Evolutionary conservation across 2,329 filamentous ascomycete species (phyloP).

Genomic region (Epichloe sp.): DNA sequence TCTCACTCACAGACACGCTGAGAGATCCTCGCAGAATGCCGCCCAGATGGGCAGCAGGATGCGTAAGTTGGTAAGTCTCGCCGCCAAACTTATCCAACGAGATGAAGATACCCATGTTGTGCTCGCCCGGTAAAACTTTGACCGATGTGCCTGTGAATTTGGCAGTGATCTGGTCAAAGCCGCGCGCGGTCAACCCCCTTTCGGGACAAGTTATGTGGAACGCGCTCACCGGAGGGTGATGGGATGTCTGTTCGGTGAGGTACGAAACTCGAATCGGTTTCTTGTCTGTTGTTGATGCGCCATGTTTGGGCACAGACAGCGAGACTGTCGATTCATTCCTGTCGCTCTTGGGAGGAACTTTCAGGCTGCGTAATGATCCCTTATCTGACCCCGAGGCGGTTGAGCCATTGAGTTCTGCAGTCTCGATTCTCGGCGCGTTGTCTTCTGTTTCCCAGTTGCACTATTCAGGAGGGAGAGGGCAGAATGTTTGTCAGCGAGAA

Average conservation of each 20-base stretch:
- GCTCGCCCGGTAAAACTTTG: constrained; percentile 79
- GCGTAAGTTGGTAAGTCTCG: constrained; percentile 89
- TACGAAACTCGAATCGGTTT: constrained; percentile 72
- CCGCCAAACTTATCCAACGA: constrained; percentile 65
- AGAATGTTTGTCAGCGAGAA: constrained; percentile 1
- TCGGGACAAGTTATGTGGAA: constrained; percentile 90
- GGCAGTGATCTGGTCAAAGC: constrained; percentile 91
- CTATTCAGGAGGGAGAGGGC: constrained; percentile 25
- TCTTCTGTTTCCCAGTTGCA: constrained; percentile 94
- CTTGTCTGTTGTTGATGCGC: constrained; percentile 25
- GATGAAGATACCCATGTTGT: constrained; percentile 94
- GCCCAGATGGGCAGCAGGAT: constrained; percentile 85
- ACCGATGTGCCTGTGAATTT: constrained; percentile 96
- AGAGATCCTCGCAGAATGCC: constrained; percentile 79
- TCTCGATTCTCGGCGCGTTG: constrained; percentile 53
- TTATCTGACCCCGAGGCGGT: constrained; percentile 22
- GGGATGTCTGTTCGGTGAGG: constrained; percentile 93
- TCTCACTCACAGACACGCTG: constrained; percentile 79
- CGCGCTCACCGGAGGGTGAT: constrained; percentile 93
- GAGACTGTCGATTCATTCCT: constrained; percentile 35
- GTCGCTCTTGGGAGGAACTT: constrained; percentile 29
- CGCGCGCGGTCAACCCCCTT: constrained; percentile 73
- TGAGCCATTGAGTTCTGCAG: constrained; percentile 25
- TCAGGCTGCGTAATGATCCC: constrained; percentile 33
- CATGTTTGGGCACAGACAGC: constrained; percentile 37